Evolutionary conservation across 2,329 filamentous ascomycete species (phyloP).

Genomic region (Colletotrichum tamarilloi): DNA sequence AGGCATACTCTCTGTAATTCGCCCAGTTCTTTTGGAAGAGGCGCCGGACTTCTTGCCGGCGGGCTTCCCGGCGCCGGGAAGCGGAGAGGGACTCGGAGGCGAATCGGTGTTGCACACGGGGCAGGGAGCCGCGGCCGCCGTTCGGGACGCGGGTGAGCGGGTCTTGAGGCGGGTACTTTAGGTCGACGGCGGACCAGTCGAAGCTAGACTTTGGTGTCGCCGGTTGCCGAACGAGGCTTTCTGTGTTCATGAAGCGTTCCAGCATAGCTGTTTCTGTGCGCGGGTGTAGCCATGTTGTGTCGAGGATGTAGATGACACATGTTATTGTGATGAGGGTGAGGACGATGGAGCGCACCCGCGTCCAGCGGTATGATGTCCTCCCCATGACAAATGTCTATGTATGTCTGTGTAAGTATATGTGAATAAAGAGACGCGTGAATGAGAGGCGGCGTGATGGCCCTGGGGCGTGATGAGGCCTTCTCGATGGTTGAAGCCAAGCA

Average conservation of each 20-base stretch:
- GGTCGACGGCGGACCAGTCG: conserved; percentile 48
- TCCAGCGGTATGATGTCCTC: conserved; percentile 19
- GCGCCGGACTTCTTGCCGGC: conserved; percentile 48
- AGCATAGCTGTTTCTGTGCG: conserved; percentile 37
- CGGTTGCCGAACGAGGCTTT: conserved; percentile 21
- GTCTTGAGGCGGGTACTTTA: conserved; percentile 40
- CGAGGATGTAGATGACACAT: conserved; percentile 19
- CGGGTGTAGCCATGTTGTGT: background rate
- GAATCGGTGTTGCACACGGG: conserved; percentile 50
- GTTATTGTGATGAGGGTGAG: background rate
- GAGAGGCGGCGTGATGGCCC: background rate
- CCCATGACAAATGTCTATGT: background rate
- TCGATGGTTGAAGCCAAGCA: background rate
- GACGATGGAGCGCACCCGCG: conserved; percentile 20
- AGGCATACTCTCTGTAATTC: conserved; percentile 57
- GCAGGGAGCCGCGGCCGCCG: conserved; percentile 38
- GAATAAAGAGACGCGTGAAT: background rate
- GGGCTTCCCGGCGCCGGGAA: conserved; percentile 41
- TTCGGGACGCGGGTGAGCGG: conserved; percentile 41
- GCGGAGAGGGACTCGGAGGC: conserved; percentile 38
- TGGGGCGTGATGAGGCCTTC: background rate
- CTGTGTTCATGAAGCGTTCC: conserved; percentile 46
- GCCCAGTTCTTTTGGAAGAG: conserved; percentile 51
- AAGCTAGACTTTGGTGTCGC: conserved; percentile 45
- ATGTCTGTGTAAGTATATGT: background rate